Conservation (phyloP, 2,329 filamentous ascomycete genomes). For the Rhinocladiella mackenziei region DNA sequence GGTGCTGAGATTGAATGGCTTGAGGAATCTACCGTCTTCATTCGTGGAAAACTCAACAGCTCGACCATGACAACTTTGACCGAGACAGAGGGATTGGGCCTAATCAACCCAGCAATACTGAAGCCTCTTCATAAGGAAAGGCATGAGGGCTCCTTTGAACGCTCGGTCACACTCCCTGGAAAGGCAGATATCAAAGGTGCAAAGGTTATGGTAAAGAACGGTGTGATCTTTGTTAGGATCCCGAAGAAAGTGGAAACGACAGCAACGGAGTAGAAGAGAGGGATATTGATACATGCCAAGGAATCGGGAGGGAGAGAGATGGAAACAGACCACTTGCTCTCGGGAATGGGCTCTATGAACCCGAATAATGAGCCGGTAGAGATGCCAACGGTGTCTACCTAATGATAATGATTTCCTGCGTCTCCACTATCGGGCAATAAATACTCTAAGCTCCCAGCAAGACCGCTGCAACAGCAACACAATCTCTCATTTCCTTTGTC, state of each 20-base stretch:
- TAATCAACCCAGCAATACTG: slow-evolving; percentile 2
- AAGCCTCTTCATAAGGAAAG: slow-evolving; percentile 16
- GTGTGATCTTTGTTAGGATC: slow-evolving; percentile 10
- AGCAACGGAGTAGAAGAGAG: not conserved
- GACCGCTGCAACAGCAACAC: too few species aligned
- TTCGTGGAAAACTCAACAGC: slow-evolving; percentile 7
- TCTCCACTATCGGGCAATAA: too few species aligned
- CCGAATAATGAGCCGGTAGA: too few species aligned
- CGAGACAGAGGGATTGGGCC: not conserved
- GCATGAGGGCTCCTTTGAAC: slow-evolving; percentile 14
- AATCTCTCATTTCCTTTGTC: too few species aligned
- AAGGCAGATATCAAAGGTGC: slow-evolving; percentile 6
- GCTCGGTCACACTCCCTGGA: slow-evolving; percentile 12
- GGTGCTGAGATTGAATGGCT: slow-evolving; percentile 12
- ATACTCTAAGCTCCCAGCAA: too few species aligned
- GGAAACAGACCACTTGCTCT: too few species aligned
- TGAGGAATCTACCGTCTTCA: slow-evolving; percentile 9
- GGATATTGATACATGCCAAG: not conserved
- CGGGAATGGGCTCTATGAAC: too few species aligned
- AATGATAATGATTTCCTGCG: too few species aligned
- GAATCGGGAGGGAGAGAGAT: not conserved
- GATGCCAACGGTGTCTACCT: too few species aligned
- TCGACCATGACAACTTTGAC: slow-evolving; percentile 2
- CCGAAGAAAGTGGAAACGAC: not conserved
- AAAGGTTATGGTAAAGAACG: slow-evolving; percentile 8